phyloP scores from a whole-genome alignment of 257 asterid genomes.

The Ehretia macrophylla region DNA sequence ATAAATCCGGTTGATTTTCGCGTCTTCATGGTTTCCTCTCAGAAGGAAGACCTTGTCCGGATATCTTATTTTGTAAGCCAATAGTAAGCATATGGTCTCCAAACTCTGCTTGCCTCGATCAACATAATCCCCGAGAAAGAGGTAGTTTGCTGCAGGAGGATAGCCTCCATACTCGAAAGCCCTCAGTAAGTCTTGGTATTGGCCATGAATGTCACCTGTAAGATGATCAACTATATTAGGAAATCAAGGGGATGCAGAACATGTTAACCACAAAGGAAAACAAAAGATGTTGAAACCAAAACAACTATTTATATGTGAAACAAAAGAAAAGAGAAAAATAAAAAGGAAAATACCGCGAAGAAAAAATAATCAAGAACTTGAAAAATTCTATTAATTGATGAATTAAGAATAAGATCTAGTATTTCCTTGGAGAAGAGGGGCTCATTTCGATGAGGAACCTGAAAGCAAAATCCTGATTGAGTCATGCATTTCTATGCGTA shows the following conservation, averaged over 20 bases:
- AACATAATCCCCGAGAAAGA: slow-evolving; percentile 77
- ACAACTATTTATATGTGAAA: not conserved
- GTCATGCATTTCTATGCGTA: too few relatives aligned
- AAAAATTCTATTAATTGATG: too few relatives aligned
- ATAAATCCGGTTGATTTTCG: slow-evolving; percentile 72
- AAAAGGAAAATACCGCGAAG: too few relatives aligned
- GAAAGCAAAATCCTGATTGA: too few relatives aligned
- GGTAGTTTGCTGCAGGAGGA: slow-evolving; percentile 70
- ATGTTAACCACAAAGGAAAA: not conserved
- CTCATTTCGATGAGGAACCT: too few relatives aligned
- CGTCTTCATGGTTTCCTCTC: slow-evolving; percentile 84
- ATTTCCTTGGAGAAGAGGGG: too few relatives aligned
- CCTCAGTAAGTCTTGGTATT: slow-evolving; percentile 67
- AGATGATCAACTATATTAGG: not conserved
- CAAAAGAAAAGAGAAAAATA: not conserved
- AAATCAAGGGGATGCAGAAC: not conserved
- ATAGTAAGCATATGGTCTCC: slow-evolving; percentile 72
- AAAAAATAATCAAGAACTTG: not conserved
- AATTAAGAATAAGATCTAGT: too few relatives aligned
- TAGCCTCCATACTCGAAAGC: slow-evolving; percentile 69
- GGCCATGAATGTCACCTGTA: slow-evolving; percentile 85
- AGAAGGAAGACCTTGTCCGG: slow-evolving; percentile 63
- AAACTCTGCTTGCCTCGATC: slow-evolving; percentile 84
- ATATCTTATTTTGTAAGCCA: slow-evolving; percentile 69
- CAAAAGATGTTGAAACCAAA: not conserved